Evolutionary conservation across 352 stramenopile genomes (phyloP).

Genomic region (Globisporangium mamillatum): DNA sequence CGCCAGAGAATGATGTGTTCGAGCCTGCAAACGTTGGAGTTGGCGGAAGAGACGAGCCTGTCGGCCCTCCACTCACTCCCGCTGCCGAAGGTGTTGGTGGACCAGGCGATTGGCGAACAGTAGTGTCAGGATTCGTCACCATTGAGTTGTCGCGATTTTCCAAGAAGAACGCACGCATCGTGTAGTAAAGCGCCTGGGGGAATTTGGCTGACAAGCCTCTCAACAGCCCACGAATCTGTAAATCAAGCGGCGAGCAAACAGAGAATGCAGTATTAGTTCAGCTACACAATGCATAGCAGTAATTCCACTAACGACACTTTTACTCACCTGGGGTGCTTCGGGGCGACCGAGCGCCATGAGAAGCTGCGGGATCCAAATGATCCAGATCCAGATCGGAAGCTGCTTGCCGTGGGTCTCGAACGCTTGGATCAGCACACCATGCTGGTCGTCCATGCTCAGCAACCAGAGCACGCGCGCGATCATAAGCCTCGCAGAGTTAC

Average conservation of each 20-base stretch:
- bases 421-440: constrained; percentile 71
- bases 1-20: constrained; percentile 10
- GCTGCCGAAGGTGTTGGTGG: constrained; percentile 14
- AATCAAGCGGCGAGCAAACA: not conserved
- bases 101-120: constrained; percentile 17
- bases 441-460: constrained; percentile 85
- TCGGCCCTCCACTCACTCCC: not conserved
- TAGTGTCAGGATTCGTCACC: constrained; percentile 31
- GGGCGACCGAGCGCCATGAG: constrained; percentile 93
- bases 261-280: not conserved
- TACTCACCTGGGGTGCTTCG: constrained; percentile 78
- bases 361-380: constrained; percentile 98
- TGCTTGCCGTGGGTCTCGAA: constrained; percentile 94
- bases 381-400: constrained; percentile 98
- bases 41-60: constrained; percentile 8
- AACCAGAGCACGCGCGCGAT: constrained; percentile 91
- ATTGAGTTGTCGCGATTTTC: constrained; percentile 93
- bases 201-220: constrained; percentile 91
- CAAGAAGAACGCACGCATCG: constrained; percentile 96
- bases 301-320: not conserved
- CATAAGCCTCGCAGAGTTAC: constrained; percentile 86
- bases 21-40: constrained; percentile 7
- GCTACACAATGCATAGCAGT: not conserved
- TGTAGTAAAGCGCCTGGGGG: constrained; percentile 98
- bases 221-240: constrained; percentile 76